Base-by-base conservation (phyloP, 257 asterid species). In the Solanum pennellii region DNA sequence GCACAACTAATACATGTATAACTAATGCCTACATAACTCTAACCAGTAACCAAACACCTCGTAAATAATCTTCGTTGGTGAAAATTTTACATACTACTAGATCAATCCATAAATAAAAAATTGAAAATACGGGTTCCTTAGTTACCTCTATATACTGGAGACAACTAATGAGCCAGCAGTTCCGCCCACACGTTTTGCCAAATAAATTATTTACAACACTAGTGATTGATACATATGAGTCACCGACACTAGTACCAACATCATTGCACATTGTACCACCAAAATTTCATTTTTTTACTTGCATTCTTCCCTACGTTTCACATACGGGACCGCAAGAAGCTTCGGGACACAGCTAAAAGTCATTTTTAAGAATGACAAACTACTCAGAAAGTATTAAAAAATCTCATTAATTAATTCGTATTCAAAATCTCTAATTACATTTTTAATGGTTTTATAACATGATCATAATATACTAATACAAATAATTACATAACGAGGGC, bases 11-110 rank as follows among this genome's bases (percentile, higher is more conserved):
- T 35, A 5, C 7, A 1, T 33, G 0, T 33, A 33, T 33, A 33
- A 33, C 35, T 33, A 33, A 6, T 37, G 39, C 39, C 1, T 1
- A 5, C 1, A 35, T 35, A 37, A 37, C 1, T 37, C 7, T 37
- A 35, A 37, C 7, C 7, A 37, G 1, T 1, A 37, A 37, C 1
- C 7, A 37, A 37, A 37, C 1, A 5, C 0, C 1, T 0, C 39
- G 35, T 1, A 16, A 31, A 7, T 8, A 71, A 16, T 31, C 16
- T 31, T 71, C n/a, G 23, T 7, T 71, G 4, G 7, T 33, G 13
- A 71, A 33, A 71, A 71, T 71, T 37, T 37, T 1, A 8, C 31
- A 2, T 10, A 66, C 35, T 3, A 12, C 6, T 71, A 8, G 44
- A 31, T 72, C 27, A 8, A 5, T 72, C 27, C 8, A 18, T 72